Evolutionary conservation across 140 eudicot genomes (phyloP).

Genomic region (Oenanthe javanica): DNA sequence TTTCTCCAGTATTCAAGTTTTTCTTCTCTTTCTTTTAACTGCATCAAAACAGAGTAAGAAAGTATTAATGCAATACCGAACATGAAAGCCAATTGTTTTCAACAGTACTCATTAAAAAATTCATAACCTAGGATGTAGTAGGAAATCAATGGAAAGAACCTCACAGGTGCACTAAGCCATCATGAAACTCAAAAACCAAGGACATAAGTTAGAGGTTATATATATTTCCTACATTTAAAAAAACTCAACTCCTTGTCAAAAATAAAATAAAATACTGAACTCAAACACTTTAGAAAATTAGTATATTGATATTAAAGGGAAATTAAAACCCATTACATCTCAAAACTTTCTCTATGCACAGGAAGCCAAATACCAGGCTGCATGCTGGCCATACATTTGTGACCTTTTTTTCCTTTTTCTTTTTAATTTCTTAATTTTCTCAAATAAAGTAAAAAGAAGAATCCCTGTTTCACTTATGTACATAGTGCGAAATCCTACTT

Average conservation of each 20-base stretch:
- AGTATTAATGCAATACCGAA: background rate
- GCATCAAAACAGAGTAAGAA: conserved; percentile 20
- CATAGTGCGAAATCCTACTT: background rate
- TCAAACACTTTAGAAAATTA: background rate
- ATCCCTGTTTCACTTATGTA: background rate
- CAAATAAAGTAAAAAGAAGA: background rate
- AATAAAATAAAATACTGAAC: too few relatives aligned
- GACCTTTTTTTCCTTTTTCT: accelerated
- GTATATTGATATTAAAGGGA: background rate
- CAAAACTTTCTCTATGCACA: background rate
- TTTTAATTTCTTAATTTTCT: background rate
- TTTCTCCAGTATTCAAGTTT: conserved; percentile 77
- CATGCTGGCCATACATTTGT: background rate
- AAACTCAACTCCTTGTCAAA: background rate
- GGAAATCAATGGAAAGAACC: background rate
- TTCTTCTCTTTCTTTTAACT: conserved; percentile 76
- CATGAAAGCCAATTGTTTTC: background rate
- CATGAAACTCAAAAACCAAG: background rate
- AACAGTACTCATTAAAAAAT: background rate
- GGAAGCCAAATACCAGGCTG: background rate
- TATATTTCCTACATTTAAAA: background rate
- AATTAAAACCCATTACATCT: background rate
- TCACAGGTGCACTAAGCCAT: background rate
- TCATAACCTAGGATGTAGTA: background rate
- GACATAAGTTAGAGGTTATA: background rate